Evolutionary conservation across 208 protist genomes (phyloP), one percentile per base, ranked within the genome.

Genomic region (Trypanosoma lewisi): DNA sequence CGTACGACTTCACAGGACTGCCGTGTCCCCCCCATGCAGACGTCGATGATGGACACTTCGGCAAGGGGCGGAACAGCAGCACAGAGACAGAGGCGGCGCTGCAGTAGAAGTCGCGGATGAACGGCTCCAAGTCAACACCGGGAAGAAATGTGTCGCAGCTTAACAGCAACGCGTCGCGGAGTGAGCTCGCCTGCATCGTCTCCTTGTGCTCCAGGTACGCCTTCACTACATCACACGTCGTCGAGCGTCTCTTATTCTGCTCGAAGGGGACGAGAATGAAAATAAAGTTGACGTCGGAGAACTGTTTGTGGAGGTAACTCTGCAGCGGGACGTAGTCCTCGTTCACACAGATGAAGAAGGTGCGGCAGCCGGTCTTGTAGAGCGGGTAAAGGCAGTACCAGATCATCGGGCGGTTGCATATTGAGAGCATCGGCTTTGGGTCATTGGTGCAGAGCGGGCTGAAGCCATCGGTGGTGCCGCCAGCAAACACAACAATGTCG

Each of bases 371-470:
- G 2, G 75, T 80, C 21, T 70, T 65, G 16, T 93, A 82, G 83
- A 83, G 91, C 31, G 89, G 85, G n/a, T 50, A 55, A 16, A 95
- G 59, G 45, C 70, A 78, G 67, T 87, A 93, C 86, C 85, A 93
- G 49, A 95, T 89, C n/a, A 95, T 72, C 0, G 89, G 89, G 0
- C 80, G 77, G 52, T 95, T 95, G 68, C 83, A 88, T 4, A 86
- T 62, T 23, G 55, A 73, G 49, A 93, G 68, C 82, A 89, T 89
- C 25, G 70, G 73, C 65, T 91, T 91, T 27, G 71, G 75, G 52
- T 89, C 82, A 60, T 77, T 77, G 25, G 68, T 57, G 49, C 70
- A 83, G 16, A 88, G 72, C n/a, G 85, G 85, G 58, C 61, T 79
- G 28, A 91, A 41, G 28, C 76, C 67, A 4, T 64, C 50, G 2